Evolutionary conservation across 2,329 filamentous ascomycete genomes (phyloP), one percentile per base, ranked within the genome.

Genomic region (Penicillium sp.): DNA sequence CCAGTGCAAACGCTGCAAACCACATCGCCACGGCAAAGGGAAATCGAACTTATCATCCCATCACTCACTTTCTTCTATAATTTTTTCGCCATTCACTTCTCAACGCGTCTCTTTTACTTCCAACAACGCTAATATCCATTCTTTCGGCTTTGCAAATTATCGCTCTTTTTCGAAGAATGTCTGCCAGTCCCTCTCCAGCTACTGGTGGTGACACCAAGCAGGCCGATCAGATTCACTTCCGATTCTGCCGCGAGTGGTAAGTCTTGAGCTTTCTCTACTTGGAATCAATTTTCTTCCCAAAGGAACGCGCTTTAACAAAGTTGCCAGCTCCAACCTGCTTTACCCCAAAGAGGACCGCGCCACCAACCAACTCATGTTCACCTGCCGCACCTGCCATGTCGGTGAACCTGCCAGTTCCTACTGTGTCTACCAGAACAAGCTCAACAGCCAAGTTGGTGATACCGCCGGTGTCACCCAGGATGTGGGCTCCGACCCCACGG

Each of bases 381-480:
- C 90, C 61, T 99, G 94, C 81, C 90, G 93, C 67, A 97, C 92
- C 54, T 99, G 94, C 79, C 88, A 92, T 71, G 96, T 91, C 78
- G 90, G 88, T 67, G 92, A 96, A 73, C 85, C 89, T 61, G 92
- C 93, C 29, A 85, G 85, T 58, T 93, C 91, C 22, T 88, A 90
- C 58, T 97, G 94, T 77, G 91, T 97, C 69, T 99, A 94, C 81
- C 90, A 95, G 74, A 96, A 97, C 77, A 85, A 93, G 65, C 86
- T 99, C 68, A 91, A 91, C 77, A 95, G 89, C 72, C 89, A 90
- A 57, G 89, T 93, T 25, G 92, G 92, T 69, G 94, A 97, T 78
- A 97, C 93, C 40, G 93, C 94, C 56, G 94, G 95, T 78, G 93
- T 97, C 68, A 97, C 93, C 59, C 91, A 96, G 77, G 95, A 99